phyloP scores from a whole-genome alignment of 768 basidiomycete species.

The Dioszegia crocea region DNA sequence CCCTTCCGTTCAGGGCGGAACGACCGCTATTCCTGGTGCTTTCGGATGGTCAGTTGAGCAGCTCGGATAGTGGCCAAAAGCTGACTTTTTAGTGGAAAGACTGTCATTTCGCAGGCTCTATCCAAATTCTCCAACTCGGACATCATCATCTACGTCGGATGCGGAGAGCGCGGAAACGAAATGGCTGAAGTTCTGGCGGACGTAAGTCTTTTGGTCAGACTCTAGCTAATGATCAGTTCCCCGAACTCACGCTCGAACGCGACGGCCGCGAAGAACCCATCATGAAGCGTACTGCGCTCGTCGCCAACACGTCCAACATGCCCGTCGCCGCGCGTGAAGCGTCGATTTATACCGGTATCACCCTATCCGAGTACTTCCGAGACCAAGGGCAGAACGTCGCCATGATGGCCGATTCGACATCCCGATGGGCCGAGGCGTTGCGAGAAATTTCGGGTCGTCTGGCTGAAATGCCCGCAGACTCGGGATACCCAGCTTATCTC shows the following conservation, averaged over 20 bases:
- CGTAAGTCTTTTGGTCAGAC: constrained; percentile 51
- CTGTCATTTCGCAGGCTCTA: constrained; percentile 79
- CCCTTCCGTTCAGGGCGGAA: constrained; percentile 62
- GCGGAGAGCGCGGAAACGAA: constrained; percentile 91
- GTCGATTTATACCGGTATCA: constrained; percentile 99
- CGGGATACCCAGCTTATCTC: constrained; percentile 97
- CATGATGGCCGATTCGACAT: constrained; percentile 99
- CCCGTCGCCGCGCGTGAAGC: constrained; percentile 99
- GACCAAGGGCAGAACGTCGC: constrained; percentile 96
- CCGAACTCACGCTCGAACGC: constrained; percentile 85
- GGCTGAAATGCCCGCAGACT: constrained; percentile 99
- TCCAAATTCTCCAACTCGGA: constrained; percentile 99
- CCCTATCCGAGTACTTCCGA: constrained; percentile 98
- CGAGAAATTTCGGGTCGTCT: constrained; percentile 99
- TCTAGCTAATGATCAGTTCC: constrained; percentile 54
- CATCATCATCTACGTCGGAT: constrained; percentile 98
- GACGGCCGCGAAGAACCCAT: constrained; percentile 91
- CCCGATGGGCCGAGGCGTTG: constrained; percentile 97
- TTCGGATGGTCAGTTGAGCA: constrained; percentile 73
- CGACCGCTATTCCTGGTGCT: constrained; percentile 78
- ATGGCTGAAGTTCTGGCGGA: constrained; percentile 96
- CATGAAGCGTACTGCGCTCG: constrained; percentile 99
- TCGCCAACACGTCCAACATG: constrained; percentile 99
- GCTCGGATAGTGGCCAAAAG: no score
- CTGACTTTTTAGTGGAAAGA: constrained; percentile 53